Evolutionary conservation across 1,284 basidiomycete species (phyloP), one percentile per base, ranked within the genome.

Genomic region (Trametes pubescens): DNA sequence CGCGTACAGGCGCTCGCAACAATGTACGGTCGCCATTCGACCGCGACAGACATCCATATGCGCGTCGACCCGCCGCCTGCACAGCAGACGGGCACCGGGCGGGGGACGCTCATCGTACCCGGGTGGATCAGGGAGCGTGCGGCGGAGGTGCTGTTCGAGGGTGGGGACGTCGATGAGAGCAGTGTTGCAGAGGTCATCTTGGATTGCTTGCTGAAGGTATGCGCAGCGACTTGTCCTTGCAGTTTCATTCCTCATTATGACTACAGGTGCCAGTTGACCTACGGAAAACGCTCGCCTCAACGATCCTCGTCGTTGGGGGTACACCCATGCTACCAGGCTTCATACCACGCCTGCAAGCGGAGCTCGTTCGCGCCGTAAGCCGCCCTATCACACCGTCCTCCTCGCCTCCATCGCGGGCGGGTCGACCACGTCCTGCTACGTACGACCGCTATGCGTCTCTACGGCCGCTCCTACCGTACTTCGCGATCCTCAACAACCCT

Each of bases 91-190:
- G 89, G 89, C 0, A 91, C 89, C 0, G 91, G 90, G 0, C 77
- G 82, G n/a, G 94, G 94, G 0, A 92, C 89, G 0, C 77, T 99
- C 40, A 82, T 92, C 48, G 87, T 99, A 46, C 97, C 97, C 0
- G 96, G 96, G 0, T 99, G 98, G 97, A 83, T 99, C 26, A 81
- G 97, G 40, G 96, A 98, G 74, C 84, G 96, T 9, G 93, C 93
- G 0, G 90, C 94, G 3, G 97, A 99, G 74, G 84, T 96, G 4
- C 80, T 99, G 1, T 98, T 98, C 69, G 94, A 95, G 72, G 88
- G 89, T 2, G 92, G 92, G n/a, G 93, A 95, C 67, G 87, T 92
- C 29, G 95, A 95, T 71, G 92, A 93, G 76, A 84, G 84, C 66
- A 94, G 91, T 60, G 79, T 97, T 2, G 89, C 92, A 0, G 94